Base-by-base conservation (phyloP, 2,329 filamentous ascomycete species). In the Rutstroemia sp. region DNA sequence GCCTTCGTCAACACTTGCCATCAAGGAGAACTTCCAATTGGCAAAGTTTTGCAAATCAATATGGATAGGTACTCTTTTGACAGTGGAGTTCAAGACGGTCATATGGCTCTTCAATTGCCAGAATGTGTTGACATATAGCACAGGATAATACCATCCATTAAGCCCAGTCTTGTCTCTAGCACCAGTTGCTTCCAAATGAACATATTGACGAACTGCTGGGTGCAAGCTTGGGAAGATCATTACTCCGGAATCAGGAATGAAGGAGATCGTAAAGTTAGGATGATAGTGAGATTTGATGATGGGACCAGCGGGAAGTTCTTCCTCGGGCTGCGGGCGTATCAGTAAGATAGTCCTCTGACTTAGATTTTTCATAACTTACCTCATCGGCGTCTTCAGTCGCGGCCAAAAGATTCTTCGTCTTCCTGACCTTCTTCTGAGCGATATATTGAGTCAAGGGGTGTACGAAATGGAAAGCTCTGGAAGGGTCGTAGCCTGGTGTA, bases 61-160 rank as follows among this genome's bases (percentile, higher is more conserved):
- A 60, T 90, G 88, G 60, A 97, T 76, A 2, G 92, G 90, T 25
- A 96, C 76, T 21, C 82, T 83, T 66, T 83, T 86, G 65, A 96
- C 88, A 0, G 94, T 97, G 16, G 90, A 87, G 71, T 99, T 99
- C 51, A 99, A 77, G 63, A 92, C 80, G 21, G 81, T 90, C 92
- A 97, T 97, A 66, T 97, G 90, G 61, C 80, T 86, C 69, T 82
- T 89, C 62, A 99, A 79, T 73, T 97, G 92, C 94, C 94, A 99
- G 74, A 99, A 99, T 4, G 88, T 95, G 74, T 99, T 99, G 69
- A 94, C 77, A 70, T 90, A 99, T 41, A 97, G 74, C 46, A 96
- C 82, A 4, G 94, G 94, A 69, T 88, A 86, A 65, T 97, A 99
- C 92, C 92, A 99, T 59, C 87, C 86, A 72, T 97, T 90, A 72